Base-by-base conservation (phyloP, 2,329 filamentous ascomycete genomes). In the Leptographium wingfieldii region DNA sequence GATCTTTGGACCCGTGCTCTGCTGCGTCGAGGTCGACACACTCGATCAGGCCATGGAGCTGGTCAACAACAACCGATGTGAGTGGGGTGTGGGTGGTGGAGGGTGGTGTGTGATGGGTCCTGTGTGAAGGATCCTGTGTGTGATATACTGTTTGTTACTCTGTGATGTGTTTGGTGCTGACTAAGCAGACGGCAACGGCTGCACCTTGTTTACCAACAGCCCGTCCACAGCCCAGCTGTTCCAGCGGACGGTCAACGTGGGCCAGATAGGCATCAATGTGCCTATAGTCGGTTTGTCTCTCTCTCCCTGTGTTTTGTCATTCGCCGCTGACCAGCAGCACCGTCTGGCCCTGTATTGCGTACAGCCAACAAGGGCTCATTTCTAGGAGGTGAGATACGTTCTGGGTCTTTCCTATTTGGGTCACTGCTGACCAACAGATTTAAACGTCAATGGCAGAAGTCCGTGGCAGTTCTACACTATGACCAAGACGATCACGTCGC, bases 231-330 rank as follows among this genome's bases (percentile, higher is more conserved):
- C 88, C 43, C 84, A 86, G 68, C 80, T 80, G 35, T 92, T 92
- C 81, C 85, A 89, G 69, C 83, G 84, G 69, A 82, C 87, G 69
- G 90, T 94, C 67, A 87, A 92, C 75, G 87, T 88, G 58, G 89
- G 89, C 27, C 89, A 94, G 76, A 85, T 92, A 16, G 89, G 89
- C 55, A 88, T 94, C 76, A 94, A 94, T 67, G 88, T 92, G 12
- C 87, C 87, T 25, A 90, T 91, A 52, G 31, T 59, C 40, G 55
- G 55, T 56, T 29, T 14, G 52, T 22, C 5, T 35, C 33, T 10
- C 1, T 31, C 5, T 35, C 33, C 33, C 1, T 31, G 25, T 14
- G 12, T 53, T 7, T 16, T 10, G 6, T 46, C 40, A 11, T 7
- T 10, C 12, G 1, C 14, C 5, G 33, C 54, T 56, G 27, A 49